These are phyloP conservation scores for Taxawa tesnikishii DNA, from an alignment of 2,329 filamentous ascomycete genomes.

Conservation along the genomic window DNA sequence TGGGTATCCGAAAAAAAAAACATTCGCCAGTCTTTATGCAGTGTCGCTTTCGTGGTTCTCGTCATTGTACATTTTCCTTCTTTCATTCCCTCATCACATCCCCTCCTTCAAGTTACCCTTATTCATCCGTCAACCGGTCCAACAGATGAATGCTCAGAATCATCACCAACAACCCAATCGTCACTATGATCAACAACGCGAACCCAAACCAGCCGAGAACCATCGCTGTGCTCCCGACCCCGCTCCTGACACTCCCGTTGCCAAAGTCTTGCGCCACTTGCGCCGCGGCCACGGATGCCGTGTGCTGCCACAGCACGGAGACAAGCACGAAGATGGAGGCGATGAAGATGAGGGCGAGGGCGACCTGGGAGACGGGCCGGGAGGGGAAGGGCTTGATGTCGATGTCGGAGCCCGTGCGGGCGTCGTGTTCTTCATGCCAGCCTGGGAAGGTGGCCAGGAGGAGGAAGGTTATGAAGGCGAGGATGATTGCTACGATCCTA, in stretches of 20 bases:
- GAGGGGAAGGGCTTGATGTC: conserved; percentile 93
- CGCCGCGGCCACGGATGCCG: conserved; percentile 86
- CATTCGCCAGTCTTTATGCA: too few species aligned
- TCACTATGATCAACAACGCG: conserved; percentile 83
- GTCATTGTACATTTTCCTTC: too few species aligned
- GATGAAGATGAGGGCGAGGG: conserved; percentile 80
- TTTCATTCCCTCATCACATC: too few species aligned
- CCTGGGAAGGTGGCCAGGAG: conserved; percentile 93
- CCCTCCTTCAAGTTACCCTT: too few species aligned
- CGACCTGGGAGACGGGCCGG: conserved; percentile 81
- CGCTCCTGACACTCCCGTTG: conserved; percentile 75
- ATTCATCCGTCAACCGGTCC: conserved; percentile 40
- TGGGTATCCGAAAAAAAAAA: too few species aligned
- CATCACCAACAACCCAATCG: conserved; percentile 90
- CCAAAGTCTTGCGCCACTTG: conserved; percentile 88
- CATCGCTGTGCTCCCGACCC: conserved; percentile 91
- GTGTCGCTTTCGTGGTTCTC: too few species aligned
- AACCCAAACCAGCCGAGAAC: conserved; percentile 97
- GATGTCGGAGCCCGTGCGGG: conserved; percentile 61
- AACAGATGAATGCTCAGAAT: conserved; percentile 84
- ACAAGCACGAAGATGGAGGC: conserved; percentile 54
- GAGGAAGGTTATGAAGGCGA: conserved; percentile 91
- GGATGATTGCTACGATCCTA: conserved; percentile 93
- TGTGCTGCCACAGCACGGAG: conserved; percentile 77
- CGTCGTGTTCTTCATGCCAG: conserved; percentile 87